Evolutionary conservation across 2,329 filamentous ascomycete genomes (phyloP).

Genomic region (Fusarium sp.): DNA sequence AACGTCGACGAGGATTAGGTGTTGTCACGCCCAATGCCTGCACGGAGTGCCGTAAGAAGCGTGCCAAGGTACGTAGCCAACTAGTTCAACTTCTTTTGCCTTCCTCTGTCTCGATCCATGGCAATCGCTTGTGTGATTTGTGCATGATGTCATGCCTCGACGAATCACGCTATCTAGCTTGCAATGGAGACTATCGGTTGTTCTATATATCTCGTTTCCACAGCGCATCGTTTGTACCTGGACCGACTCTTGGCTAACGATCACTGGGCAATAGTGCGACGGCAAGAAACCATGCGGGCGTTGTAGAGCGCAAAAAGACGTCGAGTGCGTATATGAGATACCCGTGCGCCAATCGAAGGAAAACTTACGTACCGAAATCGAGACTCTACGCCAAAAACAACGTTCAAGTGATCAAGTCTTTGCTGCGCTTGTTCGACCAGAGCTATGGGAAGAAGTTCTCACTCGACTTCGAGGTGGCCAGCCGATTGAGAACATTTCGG

Average conservation of each 20-base stretch:
- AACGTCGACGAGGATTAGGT: constrained; percentile 65
- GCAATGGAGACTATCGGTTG: neutral
- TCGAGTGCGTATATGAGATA: constrained; percentile 70
- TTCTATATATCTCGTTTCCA: neutral
- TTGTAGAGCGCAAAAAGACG: constrained; percentile 65
- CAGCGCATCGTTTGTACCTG: neutral
- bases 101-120: neutral
- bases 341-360: constrained; percentile 74
- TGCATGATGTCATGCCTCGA: neutral
- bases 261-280: constrained; percentile 61
- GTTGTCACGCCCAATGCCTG: constrained; percentile 70
- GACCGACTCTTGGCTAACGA: constrained; percentile 24
- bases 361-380: constrained; percentile 69
- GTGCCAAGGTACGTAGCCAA: constrained; percentile 62
- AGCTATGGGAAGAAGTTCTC: constrained; percentile 66
- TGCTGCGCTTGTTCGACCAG: constrained; percentile 62
- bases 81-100: neutral
- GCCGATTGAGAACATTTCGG: constrained; percentile 65
- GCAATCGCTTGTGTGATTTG: neutral
- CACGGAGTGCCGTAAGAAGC: constrained; percentile 71
- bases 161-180: neutral
- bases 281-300: constrained; percentile 66
- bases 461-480: constrained; percentile 65
- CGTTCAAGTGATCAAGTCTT: constrained; percentile 67
- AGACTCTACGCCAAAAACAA: constrained; percentile 65